Evolutionary conservation across 176 grass and related monocot genomes (phyloP).

Genomic region (Raddia guianensis): DNA sequence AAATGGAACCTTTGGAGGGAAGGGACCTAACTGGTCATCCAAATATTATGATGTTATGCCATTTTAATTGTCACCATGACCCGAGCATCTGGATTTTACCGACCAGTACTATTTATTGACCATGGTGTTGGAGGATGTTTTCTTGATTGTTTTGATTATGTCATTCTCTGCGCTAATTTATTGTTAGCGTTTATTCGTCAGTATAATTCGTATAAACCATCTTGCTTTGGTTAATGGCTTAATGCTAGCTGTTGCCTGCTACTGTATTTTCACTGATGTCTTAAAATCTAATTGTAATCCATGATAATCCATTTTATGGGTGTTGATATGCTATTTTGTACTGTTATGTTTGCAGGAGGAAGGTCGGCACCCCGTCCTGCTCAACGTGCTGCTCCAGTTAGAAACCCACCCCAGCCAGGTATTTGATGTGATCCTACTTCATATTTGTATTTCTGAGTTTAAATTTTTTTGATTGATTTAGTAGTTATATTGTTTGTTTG

Average conservation of each 20-base stretch:
- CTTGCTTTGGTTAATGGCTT: not conserved
- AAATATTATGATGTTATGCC: not conserved
- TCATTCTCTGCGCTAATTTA: not conserved
- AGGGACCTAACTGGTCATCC: constrained; percentile 36
- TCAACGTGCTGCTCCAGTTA: constrained; percentile 65
- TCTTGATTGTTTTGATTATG: not conserved
- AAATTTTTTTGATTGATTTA: too few species aligned
- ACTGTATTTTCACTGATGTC: not conserved
- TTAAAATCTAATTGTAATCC: not conserved
- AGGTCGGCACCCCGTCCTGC: constrained; percentile 68
- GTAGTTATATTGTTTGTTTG: too few species aligned
- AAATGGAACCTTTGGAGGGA: constrained; percentile 51
- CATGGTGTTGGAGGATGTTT: not conserved
- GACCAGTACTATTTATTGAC: not conserved
- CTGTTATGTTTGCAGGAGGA: constrained; percentile 34
- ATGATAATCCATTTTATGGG: not conserved
- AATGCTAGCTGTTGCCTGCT: too few species aligned
- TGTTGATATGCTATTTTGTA: not conserved
- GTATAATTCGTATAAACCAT: not conserved
- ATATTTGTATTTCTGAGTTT: too few species aligned
- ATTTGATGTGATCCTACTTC: not conserved
- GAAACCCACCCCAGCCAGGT: constrained; percentile 84
- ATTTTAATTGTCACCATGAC: not conserved
- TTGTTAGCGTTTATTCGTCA: not conserved
- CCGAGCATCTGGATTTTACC: not conserved